A percentile compares a stretch with the other conserved stretches of the same genome.
These are phyloP conservation scores for Eutypella sp. DNA, from an alignment of 2,329 filamentous ascomycete species.

Conservation along the genomic window DNA sequence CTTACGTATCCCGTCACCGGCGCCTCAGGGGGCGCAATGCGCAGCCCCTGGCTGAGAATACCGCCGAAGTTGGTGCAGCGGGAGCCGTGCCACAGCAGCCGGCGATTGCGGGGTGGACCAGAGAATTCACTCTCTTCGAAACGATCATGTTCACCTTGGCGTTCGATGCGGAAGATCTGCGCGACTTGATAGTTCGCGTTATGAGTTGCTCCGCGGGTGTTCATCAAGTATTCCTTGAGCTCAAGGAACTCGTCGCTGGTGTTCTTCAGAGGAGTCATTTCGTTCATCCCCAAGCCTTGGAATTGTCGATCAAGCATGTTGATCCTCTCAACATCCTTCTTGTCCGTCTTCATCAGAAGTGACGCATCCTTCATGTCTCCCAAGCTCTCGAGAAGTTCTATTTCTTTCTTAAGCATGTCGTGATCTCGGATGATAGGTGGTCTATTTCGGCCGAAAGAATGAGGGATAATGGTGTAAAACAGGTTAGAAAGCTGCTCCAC, in stretches of 20 bases:
- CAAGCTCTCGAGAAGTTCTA: constrained; percentile 74
- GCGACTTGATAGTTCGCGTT: constrained; percentile 53
- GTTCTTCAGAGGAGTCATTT: constrained; percentile 66
- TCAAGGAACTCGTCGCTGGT: constrained; percentile 58
- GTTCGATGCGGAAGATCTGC: constrained; percentile 79
- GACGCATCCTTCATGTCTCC: constrained; percentile 81
- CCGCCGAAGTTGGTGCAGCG: constrained; percentile 80
- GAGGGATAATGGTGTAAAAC: constrained; percentile 80
- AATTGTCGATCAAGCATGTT: constrained; percentile 70
- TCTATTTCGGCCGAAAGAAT: constrained; percentile 64
- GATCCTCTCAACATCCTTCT: constrained; percentile 44
- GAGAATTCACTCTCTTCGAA: constrained; percentile 56
- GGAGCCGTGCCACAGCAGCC: constrained; percentile 84
- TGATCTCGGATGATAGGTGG: constrained; percentile 62
- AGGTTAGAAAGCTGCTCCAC: constrained; percentile 65
- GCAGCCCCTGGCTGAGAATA: constrained; percentile 80
- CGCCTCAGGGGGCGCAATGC: constrained; percentile 83
- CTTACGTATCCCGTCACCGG: constrained; percentile 71
- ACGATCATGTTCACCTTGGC: constrained; percentile 64
- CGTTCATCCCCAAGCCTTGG: constrained; percentile 63
- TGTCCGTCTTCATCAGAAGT: constrained; percentile 67
- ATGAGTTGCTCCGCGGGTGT: constrained; percentile 66
- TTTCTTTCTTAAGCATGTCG: constrained; percentile 63
- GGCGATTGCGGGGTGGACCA: constrained; percentile 53
- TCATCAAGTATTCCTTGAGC: constrained; percentile 61